Evolutionary conservation across 345 rosid species (phyloP).

Genomic region (Eucalyptus pauciflora): DNA sequence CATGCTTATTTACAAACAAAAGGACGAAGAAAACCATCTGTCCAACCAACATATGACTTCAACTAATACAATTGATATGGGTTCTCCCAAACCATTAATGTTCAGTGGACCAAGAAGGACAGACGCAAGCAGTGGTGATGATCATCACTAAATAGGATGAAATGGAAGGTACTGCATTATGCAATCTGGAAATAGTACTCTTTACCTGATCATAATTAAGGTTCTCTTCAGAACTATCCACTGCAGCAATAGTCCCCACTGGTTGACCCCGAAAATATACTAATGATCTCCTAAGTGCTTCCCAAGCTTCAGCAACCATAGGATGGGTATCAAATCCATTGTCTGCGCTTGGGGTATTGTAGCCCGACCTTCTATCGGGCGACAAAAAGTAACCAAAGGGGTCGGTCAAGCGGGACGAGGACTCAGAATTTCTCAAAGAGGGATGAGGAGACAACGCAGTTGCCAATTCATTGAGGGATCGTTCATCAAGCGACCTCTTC

Average conservation of each 20-base stretch:
- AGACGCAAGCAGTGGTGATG: background rate
- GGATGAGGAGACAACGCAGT: conserved; percentile 33
- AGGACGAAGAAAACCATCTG: background rate
- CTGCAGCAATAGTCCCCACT: conserved; percentile 88
- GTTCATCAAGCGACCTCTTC: conserved; percentile 62
- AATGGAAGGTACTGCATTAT: background rate
- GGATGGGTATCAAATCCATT: conserved; percentile 54
- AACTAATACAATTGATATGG: background rate
- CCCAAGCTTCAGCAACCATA: conserved; percentile 77
- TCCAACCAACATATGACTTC: background rate
- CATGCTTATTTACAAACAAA: background rate
- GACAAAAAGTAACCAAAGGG: conserved; percentile 27
- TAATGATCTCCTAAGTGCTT: conserved; percentile 56
- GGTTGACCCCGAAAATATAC: conserved; percentile 81
- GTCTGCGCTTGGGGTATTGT: conserved; percentile 44
- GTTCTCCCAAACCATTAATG: background rate
- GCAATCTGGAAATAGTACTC: background rate
- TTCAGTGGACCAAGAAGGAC: background rate
- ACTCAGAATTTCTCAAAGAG: conserved; percentile 16
- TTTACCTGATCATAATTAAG: conserved; percentile 93
- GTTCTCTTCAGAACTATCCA: conserved; percentile 69
- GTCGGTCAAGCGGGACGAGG: conserved; percentile 12
- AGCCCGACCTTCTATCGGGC: conserved; percentile 56
- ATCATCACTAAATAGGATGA: background rate
- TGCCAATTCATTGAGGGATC: conserved; percentile 38